A percentile compares a stretch with the other conserved stretches of the same genome.
phyloP scores from a whole-genome alignment of 2,329 filamentous ascomycete genomes.

The Metarhizium album region DNA sequence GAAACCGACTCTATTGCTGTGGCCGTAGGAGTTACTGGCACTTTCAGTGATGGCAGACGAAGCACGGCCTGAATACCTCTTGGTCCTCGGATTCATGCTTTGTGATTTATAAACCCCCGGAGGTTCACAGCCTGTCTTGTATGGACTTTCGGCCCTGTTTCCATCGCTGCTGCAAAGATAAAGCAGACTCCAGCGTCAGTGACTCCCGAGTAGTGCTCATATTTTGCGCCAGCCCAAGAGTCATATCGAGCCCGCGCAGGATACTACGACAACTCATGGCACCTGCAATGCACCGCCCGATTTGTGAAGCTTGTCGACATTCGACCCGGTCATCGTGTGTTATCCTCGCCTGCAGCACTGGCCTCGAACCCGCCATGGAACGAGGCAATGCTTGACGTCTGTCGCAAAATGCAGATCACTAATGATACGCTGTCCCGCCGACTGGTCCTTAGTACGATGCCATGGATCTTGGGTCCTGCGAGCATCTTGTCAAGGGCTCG shows the following conservation, averaged over 20 bases:
- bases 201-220: background rate
- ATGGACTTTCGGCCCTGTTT: background rate
- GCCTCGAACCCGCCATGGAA: constrained; percentile 20
- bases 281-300: constrained; percentile 19
- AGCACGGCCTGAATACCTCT: background rate
- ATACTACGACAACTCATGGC: constrained; percentile 23
- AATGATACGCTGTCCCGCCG: background rate
- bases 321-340: constrained; percentile 13
- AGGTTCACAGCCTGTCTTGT: background rate
- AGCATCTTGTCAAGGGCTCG: constrained; percentile 10
- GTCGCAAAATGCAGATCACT: background rate
- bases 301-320: constrained; percentile 18
- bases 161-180: background rate
- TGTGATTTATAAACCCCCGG: background rate
- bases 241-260: constrained; percentile 22
- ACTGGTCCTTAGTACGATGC: constrained; percentile 16
- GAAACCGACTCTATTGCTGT: background rate
- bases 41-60: background rate
- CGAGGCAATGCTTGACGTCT: constrained; percentile 20
- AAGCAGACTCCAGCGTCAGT: background rate
- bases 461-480: constrained; percentile 13
- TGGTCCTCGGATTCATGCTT: background rate
- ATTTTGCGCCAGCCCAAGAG: constrained; percentile 12
- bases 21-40: background rate
- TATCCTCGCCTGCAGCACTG: constrained; percentile 26